Conservation (phyloP, 129 eudicot genomes). For the Arctium lappa region DNA sequence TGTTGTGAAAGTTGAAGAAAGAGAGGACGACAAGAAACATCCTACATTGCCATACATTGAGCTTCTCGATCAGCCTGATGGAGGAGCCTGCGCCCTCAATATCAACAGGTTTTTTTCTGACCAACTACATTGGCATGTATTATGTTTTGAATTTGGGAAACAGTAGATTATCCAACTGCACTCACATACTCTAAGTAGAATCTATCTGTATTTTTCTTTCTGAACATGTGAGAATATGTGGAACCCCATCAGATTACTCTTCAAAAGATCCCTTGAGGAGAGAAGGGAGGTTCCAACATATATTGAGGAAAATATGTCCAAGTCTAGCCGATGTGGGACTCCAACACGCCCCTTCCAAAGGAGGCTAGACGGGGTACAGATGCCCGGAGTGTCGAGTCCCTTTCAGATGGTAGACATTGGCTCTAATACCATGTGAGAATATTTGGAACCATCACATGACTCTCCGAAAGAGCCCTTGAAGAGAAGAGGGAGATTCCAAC, state of each 20-base stretch:
- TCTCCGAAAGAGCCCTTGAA: neutral
- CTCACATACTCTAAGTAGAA: neutral
- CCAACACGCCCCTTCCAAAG: neutral
- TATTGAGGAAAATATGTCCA: neutral
- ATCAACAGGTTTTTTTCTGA: constrained; percentile 67
- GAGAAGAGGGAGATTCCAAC: neutral
- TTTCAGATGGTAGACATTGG: neutral
- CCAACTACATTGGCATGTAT: neutral
- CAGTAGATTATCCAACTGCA: neutral
- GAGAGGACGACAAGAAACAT: constrained; percentile 39
- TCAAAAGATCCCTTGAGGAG: neutral
- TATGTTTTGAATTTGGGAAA: neutral
- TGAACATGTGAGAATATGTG: neutral
- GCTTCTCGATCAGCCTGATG: constrained; percentile 90
- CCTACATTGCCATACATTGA: constrained; percentile 53
- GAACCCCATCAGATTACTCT: neutral
- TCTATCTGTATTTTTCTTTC: neutral
- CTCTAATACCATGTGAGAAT: neutral
- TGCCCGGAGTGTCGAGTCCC: neutral
- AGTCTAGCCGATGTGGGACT: neutral
- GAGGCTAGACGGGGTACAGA: neutral
- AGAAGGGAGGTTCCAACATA: neutral
- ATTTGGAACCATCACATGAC: neutral
- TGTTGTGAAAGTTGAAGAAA: constrained; percentile 78
- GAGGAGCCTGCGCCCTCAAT: constrained; percentile 98